Percentiles rank a stretch among this genome's conserved stretches.
These are phyloP conservation scores for Glycine tomentella DNA, from an alignment of 306 rosid genomes.

Conservation along the genomic window DNA sequence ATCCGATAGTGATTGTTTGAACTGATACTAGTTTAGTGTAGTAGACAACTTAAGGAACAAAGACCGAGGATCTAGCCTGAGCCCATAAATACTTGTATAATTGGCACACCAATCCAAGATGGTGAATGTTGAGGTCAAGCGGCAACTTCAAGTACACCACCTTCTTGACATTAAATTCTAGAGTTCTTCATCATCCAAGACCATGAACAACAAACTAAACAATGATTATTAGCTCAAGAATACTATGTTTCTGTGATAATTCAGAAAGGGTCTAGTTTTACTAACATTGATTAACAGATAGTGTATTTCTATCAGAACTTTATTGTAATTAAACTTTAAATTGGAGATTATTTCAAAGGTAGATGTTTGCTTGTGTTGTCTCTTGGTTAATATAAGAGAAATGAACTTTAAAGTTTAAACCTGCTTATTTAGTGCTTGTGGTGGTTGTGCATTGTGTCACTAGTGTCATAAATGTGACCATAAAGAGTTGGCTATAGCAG, in stretches of 20 bases:
- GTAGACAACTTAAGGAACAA: too few species aligned
- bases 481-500: too few species aligned
- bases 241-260: conserved; percentile 19
- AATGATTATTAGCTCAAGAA: conserved; percentile 16
- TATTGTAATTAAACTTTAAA: conserved; percentile 15
- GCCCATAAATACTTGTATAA: too few species aligned
- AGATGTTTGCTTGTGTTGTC: conserved; percentile 6
- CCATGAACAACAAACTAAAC: conserved; percentile 24
- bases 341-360: conserved; percentile 14
- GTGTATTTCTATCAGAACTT: too few species aligned
- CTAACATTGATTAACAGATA: background rate
- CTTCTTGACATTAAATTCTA: conserved; percentile 14
- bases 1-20: too few species aligned
- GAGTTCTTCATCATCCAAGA: conserved; percentile 33
- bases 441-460: conserved; percentile 8
- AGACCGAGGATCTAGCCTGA: too few species aligned
- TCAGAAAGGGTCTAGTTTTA: conserved; percentile 15
- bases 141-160: too few species aligned
- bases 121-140: too few species aligned
- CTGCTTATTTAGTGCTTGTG: conserved; percentile 19
- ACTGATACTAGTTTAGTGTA: too few species aligned
- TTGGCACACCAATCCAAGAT: too few species aligned
- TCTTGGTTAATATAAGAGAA: conserved; percentile 32
- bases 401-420: conserved; percentile 8
- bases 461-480: too few species aligned